phyloP scores from a whole-genome alignment of 2,329 filamentous ascomycete species.

The Fusarium staphyleae region DNA sequence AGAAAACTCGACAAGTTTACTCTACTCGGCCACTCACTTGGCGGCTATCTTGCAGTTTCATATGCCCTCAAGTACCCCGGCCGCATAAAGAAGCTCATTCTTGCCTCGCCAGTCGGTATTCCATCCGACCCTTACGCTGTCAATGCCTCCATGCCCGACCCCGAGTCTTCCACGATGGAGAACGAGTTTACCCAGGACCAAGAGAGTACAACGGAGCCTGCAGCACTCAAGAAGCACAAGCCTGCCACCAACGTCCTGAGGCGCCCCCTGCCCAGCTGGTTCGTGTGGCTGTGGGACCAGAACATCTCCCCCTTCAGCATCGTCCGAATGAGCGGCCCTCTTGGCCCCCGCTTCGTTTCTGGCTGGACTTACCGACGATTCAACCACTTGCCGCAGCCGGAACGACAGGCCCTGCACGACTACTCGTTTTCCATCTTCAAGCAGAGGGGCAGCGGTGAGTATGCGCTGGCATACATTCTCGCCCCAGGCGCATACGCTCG shows the following conservation, averaged over 20 bases:
- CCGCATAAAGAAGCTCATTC: slow-evolving; percentile 91
- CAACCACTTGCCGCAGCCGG: slow-evolving; percentile 80
- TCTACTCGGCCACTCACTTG: slow-evolving; percentile 88
- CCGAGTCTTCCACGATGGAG: slow-evolving; percentile 72
- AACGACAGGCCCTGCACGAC: slow-evolving; percentile 85
- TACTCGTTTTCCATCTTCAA: slow-evolving; percentile 96
- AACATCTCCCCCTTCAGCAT: slow-evolving; percentile 96
- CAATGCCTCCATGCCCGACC: slow-evolving; percentile 79
- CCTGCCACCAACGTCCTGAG: slow-evolving; percentile 46
- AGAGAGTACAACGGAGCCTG: slow-evolving; percentile 51
- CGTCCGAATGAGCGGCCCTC: slow-evolving; percentile 84
- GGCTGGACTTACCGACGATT: slow-evolving; percentile 95
- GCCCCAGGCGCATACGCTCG: slow-evolving; percentile 93
- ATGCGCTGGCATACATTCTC: slow-evolving; percentile 89
- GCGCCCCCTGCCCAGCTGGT: slow-evolving; percentile 79
- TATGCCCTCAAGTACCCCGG: slow-evolving; percentile 98
- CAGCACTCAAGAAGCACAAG: slow-evolving; percentile 51
- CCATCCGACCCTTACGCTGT: slow-evolving; percentile 94
- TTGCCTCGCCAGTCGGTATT: slow-evolving; percentile 92
- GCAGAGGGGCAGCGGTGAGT: slow-evolving; percentile 91
- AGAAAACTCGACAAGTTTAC: slow-evolving; percentile 93
- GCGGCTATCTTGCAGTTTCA: slow-evolving; percentile 92
- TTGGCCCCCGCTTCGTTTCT: slow-evolving; percentile 90
- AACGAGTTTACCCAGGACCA: slow-evolving; percentile 85
- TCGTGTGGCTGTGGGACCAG: slow-evolving; percentile 94